Percentiles rank a stretch among this genome's conserved stretches.
phyloP scores from a whole-genome alignment of 192 early-diverging fungal species.

The Phlyctochytrium arcticum region DNA sequence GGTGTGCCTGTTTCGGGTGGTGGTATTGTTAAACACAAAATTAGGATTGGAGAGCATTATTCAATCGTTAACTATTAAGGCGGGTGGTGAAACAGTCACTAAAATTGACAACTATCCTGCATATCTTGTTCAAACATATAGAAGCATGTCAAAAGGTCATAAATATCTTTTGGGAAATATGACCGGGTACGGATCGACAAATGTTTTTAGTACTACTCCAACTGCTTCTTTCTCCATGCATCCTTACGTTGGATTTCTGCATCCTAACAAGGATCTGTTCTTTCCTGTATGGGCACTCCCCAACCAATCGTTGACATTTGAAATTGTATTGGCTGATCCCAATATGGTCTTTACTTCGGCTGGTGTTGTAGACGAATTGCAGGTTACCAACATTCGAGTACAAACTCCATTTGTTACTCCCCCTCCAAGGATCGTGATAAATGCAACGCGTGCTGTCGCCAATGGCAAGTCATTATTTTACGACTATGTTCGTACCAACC shows the following conservation, averaged over 20 bases:
- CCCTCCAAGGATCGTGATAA: not conserved
- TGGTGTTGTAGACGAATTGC: not conserved
- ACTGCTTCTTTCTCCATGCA: not conserved
- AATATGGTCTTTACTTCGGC: not conserved
- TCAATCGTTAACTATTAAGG: not conserved
- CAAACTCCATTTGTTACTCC: slow-evolving; percentile 4
- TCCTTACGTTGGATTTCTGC: slow-evolving; percentile 3
- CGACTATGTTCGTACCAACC: not conserved
- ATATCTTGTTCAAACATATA: not conserved
- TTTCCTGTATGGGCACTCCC: slow-evolving; percentile 9
- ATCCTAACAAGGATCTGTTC: not conserved
- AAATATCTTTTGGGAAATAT: slow-evolving; percentile 1
- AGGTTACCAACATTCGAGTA: slow-evolving; percentile 2
- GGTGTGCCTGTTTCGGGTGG: not conserved
- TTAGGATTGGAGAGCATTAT: slow-evolving; percentile 3
- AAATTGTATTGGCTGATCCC: slow-evolving; percentile 5
- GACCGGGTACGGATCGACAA: slow-evolving; percentile 7
- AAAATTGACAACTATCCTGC: not conserved
- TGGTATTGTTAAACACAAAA: not conserved
- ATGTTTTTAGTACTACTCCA: not conserved
- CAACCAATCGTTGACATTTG: slow-evolving; percentile 10
- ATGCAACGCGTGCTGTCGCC: not conserved
- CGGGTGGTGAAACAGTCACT: not conserved
- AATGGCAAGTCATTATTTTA: slow-evolving; percentile 10
- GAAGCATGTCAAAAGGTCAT: not conserved